Evolutionary conservation across 768 basidiomycete species (phyloP).

Genomic region (Rhodocollybia butyracea): DNA sequence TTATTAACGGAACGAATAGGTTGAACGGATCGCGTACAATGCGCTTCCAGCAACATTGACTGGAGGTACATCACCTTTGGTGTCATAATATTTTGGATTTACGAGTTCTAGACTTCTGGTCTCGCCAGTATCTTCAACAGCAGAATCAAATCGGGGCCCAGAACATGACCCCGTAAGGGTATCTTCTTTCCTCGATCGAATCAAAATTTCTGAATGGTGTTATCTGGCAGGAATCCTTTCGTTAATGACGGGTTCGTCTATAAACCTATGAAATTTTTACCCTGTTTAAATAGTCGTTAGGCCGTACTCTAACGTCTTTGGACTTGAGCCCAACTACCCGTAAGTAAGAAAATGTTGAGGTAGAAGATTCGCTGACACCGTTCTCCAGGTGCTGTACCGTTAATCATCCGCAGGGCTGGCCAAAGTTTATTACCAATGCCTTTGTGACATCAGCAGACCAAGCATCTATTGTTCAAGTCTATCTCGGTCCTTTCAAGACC

Average conservation of each 20-base stretch:
- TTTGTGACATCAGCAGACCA: conserved; percentile 45
- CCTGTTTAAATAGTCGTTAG: conserved; percentile 18
- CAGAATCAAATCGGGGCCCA: conserved; percentile 55
- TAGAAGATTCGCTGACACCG: background rate
- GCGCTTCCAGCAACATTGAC: conserved; percentile 47
- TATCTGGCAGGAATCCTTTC: conserved; percentile 43
- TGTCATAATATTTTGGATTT: too few species aligned
- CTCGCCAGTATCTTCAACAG: conserved; percentile 55
- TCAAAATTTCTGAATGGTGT: background rate
- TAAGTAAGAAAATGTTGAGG: too few species aligned
- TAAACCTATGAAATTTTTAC: background rate
- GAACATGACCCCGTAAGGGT: conserved; percentile 46
- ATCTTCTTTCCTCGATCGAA: too few species aligned
- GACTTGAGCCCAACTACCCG: conserved; percentile 49
- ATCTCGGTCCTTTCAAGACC: conserved; percentile 45
- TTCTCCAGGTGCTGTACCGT: conserved; percentile 44
- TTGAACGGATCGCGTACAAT: conserved; percentile 50
- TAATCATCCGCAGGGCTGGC: conserved; percentile 53
- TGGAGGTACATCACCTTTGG: conserved; percentile 41
- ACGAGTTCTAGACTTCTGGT: conserved; percentile 63
- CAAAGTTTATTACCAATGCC: conserved; percentile 50
- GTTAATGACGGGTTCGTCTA: conserved; percentile 44
- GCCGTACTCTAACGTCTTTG: conserved; percentile 48
- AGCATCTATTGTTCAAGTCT: conserved; percentile 43
- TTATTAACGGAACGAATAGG: conserved; percentile 19